Base-by-base conservation (phyloP, 2,329 filamentous ascomycete species). In the Alternaria gansuensis region DNA sequence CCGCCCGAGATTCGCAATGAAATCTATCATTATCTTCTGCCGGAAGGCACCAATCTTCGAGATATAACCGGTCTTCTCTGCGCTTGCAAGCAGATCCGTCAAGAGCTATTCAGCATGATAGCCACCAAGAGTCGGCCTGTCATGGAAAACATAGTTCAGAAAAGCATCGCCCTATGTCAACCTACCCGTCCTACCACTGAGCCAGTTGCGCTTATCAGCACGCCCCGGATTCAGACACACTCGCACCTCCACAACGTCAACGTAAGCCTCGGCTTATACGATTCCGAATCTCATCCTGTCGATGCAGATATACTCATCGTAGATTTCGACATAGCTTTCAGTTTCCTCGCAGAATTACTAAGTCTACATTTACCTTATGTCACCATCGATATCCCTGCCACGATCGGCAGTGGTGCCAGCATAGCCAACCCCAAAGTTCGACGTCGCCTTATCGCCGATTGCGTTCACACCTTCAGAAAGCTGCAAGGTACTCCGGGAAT, bases 21-120 rank as follows among this genome's bases (percentile, higher is more conserved):
- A 23, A 21, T 48, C 44, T 33, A 48, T 48, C 26, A 4, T 17
- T 48, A 33, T 31, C 44, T 48, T 17, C 26, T 48, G 29, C 44
- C 44, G 29, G 28, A 48, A 17, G 44, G 34, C 21, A 48, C 44
- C 17, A 31, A 13, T 17, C 29, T 48, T n/a, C 26, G 29, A 31
- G 28, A 48, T 21, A 17, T 33, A 13, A 33, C 44, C 7, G 44
- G 44, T 33, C 44, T 48, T 31, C 17, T 48, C 10, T 34, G 29
- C 44, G 44, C 44, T 33, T 48, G 29, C 44, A 48, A 48, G 28
- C 26, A 48, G 29, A 34, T 34, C 44, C 44, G 28, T 23, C 44
- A 48, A 33, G 44, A 48, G 29, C 17, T 48, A 11, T 21, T 29
- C 44, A 48, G 26, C 44, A 48, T 48, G 44, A 33, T 48, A 23